These are phyloP conservation scores for Thermothielavioides terrestris DNA, from an alignment of 495 filamentous ascomycete genomes.

Conservation along the genomic window DNA sequence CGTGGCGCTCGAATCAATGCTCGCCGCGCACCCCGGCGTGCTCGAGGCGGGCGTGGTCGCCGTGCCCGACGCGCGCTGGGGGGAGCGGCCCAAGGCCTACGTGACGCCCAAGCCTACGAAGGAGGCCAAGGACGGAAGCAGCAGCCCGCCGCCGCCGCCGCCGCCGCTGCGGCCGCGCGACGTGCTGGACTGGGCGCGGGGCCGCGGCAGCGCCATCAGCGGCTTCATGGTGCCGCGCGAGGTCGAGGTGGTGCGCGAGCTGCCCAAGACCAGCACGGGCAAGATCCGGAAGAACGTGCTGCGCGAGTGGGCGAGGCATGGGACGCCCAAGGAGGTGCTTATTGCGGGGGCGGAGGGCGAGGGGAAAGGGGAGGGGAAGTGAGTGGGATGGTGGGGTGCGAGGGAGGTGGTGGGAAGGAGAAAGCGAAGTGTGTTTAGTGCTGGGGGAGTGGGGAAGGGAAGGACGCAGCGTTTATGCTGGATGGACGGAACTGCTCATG, in stretches of 20 bases:
- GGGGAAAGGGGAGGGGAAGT: not conserved
- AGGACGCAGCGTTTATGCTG: too few relatives aligned
- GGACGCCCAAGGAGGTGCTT: constrained; percentile 12
- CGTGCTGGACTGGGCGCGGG: constrained; percentile 79
- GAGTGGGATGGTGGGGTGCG: not conserved
- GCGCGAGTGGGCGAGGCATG: constrained; percentile 70
- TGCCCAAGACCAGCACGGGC: constrained; percentile 95
- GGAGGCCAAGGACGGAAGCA: constrained; percentile 30
- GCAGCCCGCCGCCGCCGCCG: too few relatives aligned
- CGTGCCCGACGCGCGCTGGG: constrained; percentile 87
- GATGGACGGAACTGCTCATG: too few relatives aligned
- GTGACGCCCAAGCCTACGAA: constrained; percentile 81
- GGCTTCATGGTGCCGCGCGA: constrained; percentile 94
- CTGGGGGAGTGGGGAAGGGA: too few relatives aligned
- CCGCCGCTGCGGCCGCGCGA: constrained; percentile 58
- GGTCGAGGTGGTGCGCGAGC: constrained; percentile 76
- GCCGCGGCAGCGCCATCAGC: constrained; percentile 67
- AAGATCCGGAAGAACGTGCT: constrained; percentile 95
- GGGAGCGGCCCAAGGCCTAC: constrained; percentile 90
- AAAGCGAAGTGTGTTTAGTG: too few relatives aligned
- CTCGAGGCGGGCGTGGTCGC: constrained; percentile 87
- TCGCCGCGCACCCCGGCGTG: constrained; percentile 81
- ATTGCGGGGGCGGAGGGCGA: not conserved
- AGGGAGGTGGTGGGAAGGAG: not conserved
- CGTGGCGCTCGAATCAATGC: constrained; percentile 83